Base-by-base conservation (phyloP, 345 rosid genomes). In the Salix viminalis region DNA sequence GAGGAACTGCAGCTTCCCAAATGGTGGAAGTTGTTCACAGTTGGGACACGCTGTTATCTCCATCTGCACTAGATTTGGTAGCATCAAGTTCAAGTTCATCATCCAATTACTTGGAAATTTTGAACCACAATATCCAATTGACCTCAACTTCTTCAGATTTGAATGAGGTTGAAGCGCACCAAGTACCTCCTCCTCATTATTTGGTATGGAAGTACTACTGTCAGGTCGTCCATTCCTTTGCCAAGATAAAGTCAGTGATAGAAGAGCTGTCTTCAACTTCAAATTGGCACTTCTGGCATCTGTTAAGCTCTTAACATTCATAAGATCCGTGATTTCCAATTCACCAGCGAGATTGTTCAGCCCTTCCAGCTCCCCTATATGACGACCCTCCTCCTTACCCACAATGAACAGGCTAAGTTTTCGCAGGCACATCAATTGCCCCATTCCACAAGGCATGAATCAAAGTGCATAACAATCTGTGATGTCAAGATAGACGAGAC, bases 281-380 rank as follows among this genome's bases (percentile, higher is more conserved):
- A 82, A 32, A 36, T 82, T 72, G 10, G 82, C 82, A 70, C 73
- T 44, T 19, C n/a, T 50, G 7, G 85, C 79, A 71, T 69, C 74
- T 73, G 32, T n/a, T 32, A 26, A 54, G 41, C 42, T 50, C 42
- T 61, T 61, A 3, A 60, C 52, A 18, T 60, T 58, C 0, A 39
- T 26, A 23, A 72, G 77, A 21, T 65, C n/a, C 24, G 24, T 41
- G 16, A 82, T 62, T 16, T 13, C 12, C 18, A 79, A 44, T 16
- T 75, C 65, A 23, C 71, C 75, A 10, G 18, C 80, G 24, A 11
- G 76, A 12, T 72, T 72, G 14, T 46, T 37, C 76, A 79, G 23
- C 12, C 4, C 36, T 50, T 39, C 52, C 42, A 79, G 36, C 56
- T 82, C 77, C 2, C 7, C 30, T 2, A 69, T 2, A n/a, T 8